Evolutionary conservation across 2,329 filamentous ascomycete genomes (phyloP).

Genomic region (Botryotinia narcissicola): DNA sequence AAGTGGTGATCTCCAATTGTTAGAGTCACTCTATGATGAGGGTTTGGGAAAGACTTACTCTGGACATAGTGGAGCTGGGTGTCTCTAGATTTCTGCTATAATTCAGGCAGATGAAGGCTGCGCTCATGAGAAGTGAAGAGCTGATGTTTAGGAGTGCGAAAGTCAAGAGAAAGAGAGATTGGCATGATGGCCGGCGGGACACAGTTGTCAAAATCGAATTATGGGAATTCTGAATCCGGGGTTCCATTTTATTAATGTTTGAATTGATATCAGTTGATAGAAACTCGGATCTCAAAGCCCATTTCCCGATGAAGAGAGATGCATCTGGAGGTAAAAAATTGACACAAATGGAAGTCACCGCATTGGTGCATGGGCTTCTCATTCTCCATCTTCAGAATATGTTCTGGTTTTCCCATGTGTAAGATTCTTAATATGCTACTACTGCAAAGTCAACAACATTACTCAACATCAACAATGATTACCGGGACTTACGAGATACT

Average conservation of each 20-base stretch:
- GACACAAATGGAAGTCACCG: background rate
- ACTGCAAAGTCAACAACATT: background rate
- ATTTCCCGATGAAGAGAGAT: background rate
- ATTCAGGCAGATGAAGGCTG: background rate
- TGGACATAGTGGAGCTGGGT: background rate
- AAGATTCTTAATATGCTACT: background rate
- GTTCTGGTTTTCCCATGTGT: background rate
- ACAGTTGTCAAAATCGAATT: background rate
- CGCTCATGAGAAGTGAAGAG: slow-evolving; percentile 5
- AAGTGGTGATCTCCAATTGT: background rate
- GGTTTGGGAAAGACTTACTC: background rate
- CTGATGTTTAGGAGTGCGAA: background rate
- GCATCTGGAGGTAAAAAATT: background rate
- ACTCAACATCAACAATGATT: background rate
- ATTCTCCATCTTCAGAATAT: background rate
- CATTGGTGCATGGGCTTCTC: too few relatives aligned
- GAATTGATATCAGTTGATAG: background rate
- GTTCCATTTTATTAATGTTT: background rate
- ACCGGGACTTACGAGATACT: background rate
- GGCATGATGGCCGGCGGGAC: background rate
- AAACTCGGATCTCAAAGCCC: background rate
- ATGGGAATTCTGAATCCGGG: background rate
- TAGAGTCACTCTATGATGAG: background rate
- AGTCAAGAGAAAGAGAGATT: background rate
- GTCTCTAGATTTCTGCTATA: background rate